Percentiles rank a stretch among this genome's conserved stretches.
These are phyloP conservation scores for Sclerotinia spermophila DNA, from an alignment of 2,329 filamentous ascomycete genomes.

Conservation along the genomic window DNA sequence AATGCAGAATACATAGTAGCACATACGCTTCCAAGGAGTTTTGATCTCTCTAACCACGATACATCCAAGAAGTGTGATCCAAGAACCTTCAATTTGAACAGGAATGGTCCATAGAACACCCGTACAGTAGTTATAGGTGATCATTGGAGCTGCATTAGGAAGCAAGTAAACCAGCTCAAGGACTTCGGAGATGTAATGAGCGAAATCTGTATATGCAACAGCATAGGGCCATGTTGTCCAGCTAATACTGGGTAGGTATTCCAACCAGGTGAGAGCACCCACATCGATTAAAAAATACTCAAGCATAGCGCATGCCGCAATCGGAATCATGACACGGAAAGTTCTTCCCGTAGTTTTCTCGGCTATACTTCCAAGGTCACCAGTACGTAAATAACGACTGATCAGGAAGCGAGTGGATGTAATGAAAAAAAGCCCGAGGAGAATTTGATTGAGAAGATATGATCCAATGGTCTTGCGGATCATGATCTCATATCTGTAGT, in stretches of 20 bases:
- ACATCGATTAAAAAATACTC: constrained; percentile 47
- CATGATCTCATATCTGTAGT: constrained; percentile 42
- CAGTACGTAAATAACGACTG: constrained; percentile 42
- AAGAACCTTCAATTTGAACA: constrained; percentile 46
- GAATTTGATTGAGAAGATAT: constrained; percentile 45
- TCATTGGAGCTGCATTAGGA: constrained; percentile 46
- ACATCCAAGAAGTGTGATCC: constrained; percentile 42
- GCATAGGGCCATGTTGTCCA: constrained; percentile 48
- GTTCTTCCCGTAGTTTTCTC: constrained; percentile 44
- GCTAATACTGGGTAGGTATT: constrained; percentile 45
- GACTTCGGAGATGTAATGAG: constrained; percentile 43
- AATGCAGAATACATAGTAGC: constrained; percentile 43
- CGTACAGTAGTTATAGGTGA: constrained; percentile 47
- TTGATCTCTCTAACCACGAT: constrained; percentile 46
- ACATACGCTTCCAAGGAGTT: constrained; percentile 45
- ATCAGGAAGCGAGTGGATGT: constrained; percentile 46
- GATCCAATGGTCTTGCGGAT: constrained; percentile 42
- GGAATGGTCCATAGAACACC: constrained; percentile 50
- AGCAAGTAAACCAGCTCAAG: constrained; percentile 45
- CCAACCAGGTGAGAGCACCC: constrained; percentile 42
- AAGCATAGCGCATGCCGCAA: constrained; percentile 42
- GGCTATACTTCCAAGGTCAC: constrained; percentile 43
- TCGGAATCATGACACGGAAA: constrained; percentile 45
- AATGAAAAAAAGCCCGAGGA: constrained; percentile 49
- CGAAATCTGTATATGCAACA: constrained; percentile 40